These are phyloP conservation scores for Globisporangium spinosum DNA, from an alignment of 352 stramenopile species.

Conservation along the genomic window DNA sequence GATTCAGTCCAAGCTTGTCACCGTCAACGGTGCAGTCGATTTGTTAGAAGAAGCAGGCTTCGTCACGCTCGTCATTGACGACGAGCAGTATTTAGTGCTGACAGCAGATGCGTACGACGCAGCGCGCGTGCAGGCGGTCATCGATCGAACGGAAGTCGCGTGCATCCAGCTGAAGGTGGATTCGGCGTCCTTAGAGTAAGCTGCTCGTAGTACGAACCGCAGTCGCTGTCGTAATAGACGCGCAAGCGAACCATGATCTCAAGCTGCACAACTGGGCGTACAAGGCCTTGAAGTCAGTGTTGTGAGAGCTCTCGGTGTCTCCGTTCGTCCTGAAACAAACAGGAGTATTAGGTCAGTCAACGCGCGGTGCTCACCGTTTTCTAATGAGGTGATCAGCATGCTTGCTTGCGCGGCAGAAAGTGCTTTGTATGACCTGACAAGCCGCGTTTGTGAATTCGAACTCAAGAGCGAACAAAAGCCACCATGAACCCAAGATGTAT, in stretches of 20 bases:
- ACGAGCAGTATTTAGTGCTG: slow-evolving; percentile 59
- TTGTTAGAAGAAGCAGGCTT: slow-evolving; percentile 63
- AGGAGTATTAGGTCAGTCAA: too few relatives aligned
- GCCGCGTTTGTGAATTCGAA: too few relatives aligned
- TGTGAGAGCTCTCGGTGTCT: too few relatives aligned
- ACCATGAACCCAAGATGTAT: background rate
- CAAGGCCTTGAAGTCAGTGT: too few relatives aligned
- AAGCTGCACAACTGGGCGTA: background rate
- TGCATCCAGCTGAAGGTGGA: slow-evolving; percentile 67
- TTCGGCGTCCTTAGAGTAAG: slow-evolving; percentile 18
- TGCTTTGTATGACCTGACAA: too few relatives aligned
- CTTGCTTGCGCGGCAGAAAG: too few relatives aligned
- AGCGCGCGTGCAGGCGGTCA: slow-evolving; percentile 46
- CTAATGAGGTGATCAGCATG: too few relatives aligned
- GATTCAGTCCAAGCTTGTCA: slow-evolving; percentile 66
- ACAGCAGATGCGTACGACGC: slow-evolving; percentile 28
- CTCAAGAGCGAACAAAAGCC: too few relatives aligned
- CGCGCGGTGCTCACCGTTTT: too few relatives aligned
- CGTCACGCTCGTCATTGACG: slow-evolving; percentile 31
- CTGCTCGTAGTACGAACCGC: background rate
- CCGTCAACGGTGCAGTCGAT: slow-evolving; percentile 48
- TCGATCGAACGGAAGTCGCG: slow-evolving; percentile 63
- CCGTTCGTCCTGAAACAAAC: too few relatives aligned
- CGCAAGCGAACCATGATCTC: background rate
- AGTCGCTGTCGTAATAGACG: slow-evolving; percentile 1